Conservation (phyloP, 768 basidiomycete species). For the Cystobasidium ongulense region DNA sequence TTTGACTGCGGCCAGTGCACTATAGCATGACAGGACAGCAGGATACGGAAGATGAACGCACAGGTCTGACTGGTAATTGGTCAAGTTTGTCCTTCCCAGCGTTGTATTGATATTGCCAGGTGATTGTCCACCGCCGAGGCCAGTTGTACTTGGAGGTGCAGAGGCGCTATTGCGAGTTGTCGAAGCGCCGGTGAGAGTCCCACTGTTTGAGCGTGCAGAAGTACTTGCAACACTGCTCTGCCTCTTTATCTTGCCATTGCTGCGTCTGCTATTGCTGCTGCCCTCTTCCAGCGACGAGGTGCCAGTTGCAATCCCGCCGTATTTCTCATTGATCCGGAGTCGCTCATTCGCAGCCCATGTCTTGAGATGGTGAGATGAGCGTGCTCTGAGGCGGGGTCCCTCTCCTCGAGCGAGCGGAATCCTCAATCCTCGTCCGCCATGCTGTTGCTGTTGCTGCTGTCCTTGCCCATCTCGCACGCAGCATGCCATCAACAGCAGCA, state of each 20-base stretch:
- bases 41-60: conserved; percentile 28
- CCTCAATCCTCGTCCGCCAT: neutral
- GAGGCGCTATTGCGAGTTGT: neutral
- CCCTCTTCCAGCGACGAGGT: neutral
- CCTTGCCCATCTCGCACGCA: conserved; percentile 3
- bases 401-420: neutral
- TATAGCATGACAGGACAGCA: conserved; percentile 48
- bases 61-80: conserved; percentile 42
- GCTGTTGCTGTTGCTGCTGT: neutral
- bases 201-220: conserved; percentile 25
- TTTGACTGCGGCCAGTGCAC: neutral
- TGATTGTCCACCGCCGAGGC: neutral
- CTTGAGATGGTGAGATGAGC: neutral
- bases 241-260: neutral
- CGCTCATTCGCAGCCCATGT: conserved; percentile 18
- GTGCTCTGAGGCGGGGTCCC: neutral
- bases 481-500: neutral
- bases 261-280: neutral
- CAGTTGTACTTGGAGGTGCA: neutral
- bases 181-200: conserved; percentile 3
- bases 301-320: neutral
- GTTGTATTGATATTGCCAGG: neutral
- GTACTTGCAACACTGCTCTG: conserved; percentile 14
- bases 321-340: neutral
- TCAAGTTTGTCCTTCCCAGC: conserved; percentile 33